These are phyloP conservation scores for Pneumocystis carinii DNA, from an alignment of 1,139 yeast species.

Conservation along the genomic window DNA sequence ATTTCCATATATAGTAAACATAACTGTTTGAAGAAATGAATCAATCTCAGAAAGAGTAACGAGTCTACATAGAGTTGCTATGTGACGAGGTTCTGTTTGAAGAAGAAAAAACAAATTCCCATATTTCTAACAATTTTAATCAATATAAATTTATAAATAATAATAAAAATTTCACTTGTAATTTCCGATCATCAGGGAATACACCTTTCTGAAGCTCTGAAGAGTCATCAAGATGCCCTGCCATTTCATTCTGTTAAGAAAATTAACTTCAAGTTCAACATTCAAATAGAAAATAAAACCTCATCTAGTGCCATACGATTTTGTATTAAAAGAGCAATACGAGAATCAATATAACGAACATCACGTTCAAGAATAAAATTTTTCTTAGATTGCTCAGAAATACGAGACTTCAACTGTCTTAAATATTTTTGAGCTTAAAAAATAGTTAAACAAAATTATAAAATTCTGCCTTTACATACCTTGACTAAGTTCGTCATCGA, in stretches of 20 bases:
- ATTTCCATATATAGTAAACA: conserved; percentile 32
- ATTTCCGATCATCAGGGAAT: conserved; percentile 15
- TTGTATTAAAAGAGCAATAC: conserved; percentile 29
- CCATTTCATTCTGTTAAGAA: conserved; percentile 23
- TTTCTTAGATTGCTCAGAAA: conserved; percentile 27
- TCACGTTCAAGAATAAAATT: conserved; percentile 30
- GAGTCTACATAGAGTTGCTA: conserved; percentile 26
- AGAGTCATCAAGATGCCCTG: conserved; percentile 22
- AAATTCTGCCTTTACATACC: conserved; percentile 2
- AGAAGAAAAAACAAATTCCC: conserved; percentile 28
- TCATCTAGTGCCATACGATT: conserved; percentile 29
- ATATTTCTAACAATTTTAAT: conserved; percentile 18
- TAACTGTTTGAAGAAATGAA: conserved; percentile 29
- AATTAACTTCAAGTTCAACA: background rate
- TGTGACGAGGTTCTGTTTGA: conserved; percentile 29
- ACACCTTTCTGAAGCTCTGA: conserved; percentile 13
- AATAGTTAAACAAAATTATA: background rate
- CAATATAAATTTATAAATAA: background rate
- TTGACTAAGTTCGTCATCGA: conserved; percentile 26
- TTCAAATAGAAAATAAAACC: conserved; percentile 4
- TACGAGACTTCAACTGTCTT: conserved; percentile 24
- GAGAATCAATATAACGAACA: conserved; percentile 28
- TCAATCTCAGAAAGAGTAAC: conserved; percentile 30
- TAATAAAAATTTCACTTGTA: conserved; percentile 7
- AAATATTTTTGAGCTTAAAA: conserved; percentile 24